A percentile compares a stretch with the other conserved stretches of the same genome.
phyloP scores from a whole-genome alignment of 2,329 filamentous ascomycete species.

The Curvularia sp. region DNA sequence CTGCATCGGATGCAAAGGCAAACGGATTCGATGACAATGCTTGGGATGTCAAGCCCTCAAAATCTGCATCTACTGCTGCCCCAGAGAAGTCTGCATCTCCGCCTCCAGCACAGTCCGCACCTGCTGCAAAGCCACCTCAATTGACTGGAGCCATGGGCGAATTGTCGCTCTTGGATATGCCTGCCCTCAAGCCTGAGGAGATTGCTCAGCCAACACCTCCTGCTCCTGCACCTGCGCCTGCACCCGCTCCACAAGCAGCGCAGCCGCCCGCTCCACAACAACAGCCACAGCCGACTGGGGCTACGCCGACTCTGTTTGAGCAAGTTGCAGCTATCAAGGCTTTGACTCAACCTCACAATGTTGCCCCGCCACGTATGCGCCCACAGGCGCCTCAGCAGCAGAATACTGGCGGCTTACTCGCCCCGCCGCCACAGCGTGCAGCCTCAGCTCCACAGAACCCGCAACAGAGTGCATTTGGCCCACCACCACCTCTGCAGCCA shows the following conservation, averaged over 20 bases:
- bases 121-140: conserved; percentile 43
- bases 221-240: conserved; percentile 44
- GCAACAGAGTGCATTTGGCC: conserved; percentile 70
- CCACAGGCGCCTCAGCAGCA: conserved; percentile 73
- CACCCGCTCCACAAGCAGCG: conserved; percentile 54
- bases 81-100: conserved; percentile 38
- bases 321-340: conserved; percentile 50
- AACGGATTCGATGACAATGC: conserved; percentile 93
- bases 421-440: conserved; percentile 80
- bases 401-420: conserved; percentile 67
- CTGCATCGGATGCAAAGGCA: conserved; percentile 58
- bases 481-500: conserved; percentile 75
- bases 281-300: conserved; percentile 55
- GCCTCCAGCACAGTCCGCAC: conserved; percentile 50
- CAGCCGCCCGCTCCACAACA: conserved; percentile 45
- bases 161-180: conserved; percentile 66
- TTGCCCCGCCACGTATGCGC: conserved; percentile 65
- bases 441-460: conserved; percentile 85
- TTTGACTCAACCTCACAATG: conserved; percentile 45
- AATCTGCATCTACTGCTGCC: conserved; percentile 53
- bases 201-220: conserved; percentile 51
- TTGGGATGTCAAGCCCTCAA: conserved; percentile 91
- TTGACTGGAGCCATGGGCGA: conserved; percentile 73
- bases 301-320: conserved; percentile 47
- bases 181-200: conserved; percentile 49